A percentile compares a stretch with the other conserved stretches of the same genome.
Conservation (phyloP, 2,329 filamentous ascomycete species). For the Fusarium sp. region DNA sequence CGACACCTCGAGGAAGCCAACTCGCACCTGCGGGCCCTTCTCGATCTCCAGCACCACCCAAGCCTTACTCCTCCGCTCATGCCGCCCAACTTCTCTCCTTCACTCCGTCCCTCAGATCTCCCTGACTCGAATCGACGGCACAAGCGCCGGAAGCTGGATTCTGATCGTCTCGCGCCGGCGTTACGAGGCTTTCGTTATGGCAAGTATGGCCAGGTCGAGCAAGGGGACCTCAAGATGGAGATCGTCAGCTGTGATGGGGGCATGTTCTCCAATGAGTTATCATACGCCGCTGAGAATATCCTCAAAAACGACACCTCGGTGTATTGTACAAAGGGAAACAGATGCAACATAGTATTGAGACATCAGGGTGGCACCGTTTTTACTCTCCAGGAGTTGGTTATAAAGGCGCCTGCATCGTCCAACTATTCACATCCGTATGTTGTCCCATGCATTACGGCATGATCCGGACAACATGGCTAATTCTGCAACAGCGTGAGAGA, state of each 20-base stretch:
- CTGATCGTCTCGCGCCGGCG: slow-evolving; percentile 61
- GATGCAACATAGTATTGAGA: slow-evolving; percentile 85
- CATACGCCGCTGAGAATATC: slow-evolving; percentile 81
- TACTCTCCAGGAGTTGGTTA: slow-evolving; percentile 83
- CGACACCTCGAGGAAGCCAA: slow-evolving; percentile 55
- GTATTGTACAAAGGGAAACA: slow-evolving; percentile 88
- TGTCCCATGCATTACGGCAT: slow-evolving; percentile 7
- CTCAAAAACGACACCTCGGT: slow-evolving; percentile 83
- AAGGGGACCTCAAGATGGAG: slow-evolving; percentile 84
- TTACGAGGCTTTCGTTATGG: slow-evolving; percentile 79
- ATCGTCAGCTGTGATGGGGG: slow-evolving; percentile 91
- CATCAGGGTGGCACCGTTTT: slow-evolving; percentile 86
- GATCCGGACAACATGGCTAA: slow-evolving; percentile 24
- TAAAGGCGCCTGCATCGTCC: slow-evolving; percentile 78
- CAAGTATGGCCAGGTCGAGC: slow-evolving; percentile 85
- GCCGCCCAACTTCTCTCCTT: slow-evolving; percentile 48
- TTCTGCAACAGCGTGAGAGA: slow-evolving; percentile 75
- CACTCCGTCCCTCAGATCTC: slow-evolving; percentile 50
- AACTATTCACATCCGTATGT: slow-evolving; percentile 90
- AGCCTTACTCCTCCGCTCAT: slow-evolving; percentile 42
- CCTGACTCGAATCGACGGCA: slow-evolving; percentile 61
- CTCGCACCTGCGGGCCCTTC: slow-evolving; percentile 54
- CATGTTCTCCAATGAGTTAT: slow-evolving; percentile 68
- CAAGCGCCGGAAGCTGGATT: slow-evolving; percentile 77
- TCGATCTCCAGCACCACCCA: slow-evolving; percentile 51